phyloP scores from a whole-genome alignment of 164 flowering plant genomes.

The Piper longum region DNA sequence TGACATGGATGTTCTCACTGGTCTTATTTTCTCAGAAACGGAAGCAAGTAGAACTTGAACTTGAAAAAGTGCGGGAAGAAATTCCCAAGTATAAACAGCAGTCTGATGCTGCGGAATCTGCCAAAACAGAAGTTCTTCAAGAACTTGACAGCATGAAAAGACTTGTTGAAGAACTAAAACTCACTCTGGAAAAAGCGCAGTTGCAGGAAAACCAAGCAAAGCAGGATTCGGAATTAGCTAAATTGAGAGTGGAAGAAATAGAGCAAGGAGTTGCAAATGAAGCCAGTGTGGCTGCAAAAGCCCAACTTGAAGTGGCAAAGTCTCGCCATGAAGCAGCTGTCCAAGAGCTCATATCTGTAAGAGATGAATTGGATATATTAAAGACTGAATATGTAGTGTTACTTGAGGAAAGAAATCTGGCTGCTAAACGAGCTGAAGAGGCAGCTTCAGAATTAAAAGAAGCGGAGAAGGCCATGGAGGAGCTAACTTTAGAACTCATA shows the following conservation, averaged over 20 bases:
- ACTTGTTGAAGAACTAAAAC: conserved; percentile 65
- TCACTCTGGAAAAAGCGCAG: conserved; percentile 71
- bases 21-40: conserved; percentile 1
- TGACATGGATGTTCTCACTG: too few species aligned
- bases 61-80: conserved; percentile 61
- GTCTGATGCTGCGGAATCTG: conserved; percentile 55
- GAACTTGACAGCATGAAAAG: conserved; percentile 67
- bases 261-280: conserved; percentile 81
- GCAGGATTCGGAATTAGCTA: conserved; percentile 75
- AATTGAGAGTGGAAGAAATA: conserved; percentile 62
- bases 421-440: conserved; percentile 47
- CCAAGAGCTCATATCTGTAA: conserved; percentile 53
- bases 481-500: conserved; percentile 71
- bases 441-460: conserved; percentile 53
- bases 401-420: conserved; percentile 40
- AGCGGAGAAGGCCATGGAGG: conserved; percentile 66
- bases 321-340: conserved; percentile 58
- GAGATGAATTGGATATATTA: conserved; percentile 53
- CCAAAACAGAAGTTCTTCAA: conserved; percentile 37
- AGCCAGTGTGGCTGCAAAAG: conserved; percentile 76
- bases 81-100: conserved; percentile 46
- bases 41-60: conserved; percentile 39
- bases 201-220: conserved; percentile 79
- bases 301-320: conserved; percentile 80
- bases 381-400: conserved; percentile 36